Base-by-base conservation (phyloP, 306 rosid species). In the Medicago arabica region DNA sequence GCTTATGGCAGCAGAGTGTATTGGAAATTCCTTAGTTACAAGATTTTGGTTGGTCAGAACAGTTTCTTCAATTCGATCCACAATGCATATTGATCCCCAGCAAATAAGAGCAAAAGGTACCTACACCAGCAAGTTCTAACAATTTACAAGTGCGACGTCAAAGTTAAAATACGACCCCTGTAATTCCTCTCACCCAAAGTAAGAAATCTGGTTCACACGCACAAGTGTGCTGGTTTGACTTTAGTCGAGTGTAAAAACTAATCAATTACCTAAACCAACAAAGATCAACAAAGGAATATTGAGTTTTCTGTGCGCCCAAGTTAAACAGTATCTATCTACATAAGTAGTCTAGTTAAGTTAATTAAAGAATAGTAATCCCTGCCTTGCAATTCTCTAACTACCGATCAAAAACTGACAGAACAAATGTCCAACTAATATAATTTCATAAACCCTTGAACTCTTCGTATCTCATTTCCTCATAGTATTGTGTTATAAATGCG, bases 1-100 rank as follows among this genome's bases (percentile, higher is more conserved):
- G 13, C 8, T 18, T 53, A 54, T 54, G 4, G 61, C 31, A 55
- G 61, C 3, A 4, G n/a, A 73, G 57, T 55, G 34, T 15, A 66
- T 40, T 71, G 28, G 46, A 41, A 54, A 76, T 76, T 53, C 28
- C 57, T 7, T 13, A 17, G 11, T 64, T 18, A 49, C 40, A 75
- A 64, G 25, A 41, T 49, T 49, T 62, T 36, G 23, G 44, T 19
- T 51, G 66, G 57, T 15, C 55, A 51, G 44, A 21, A 41, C 31
- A 15, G 46, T n/a, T 76, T 40, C 36, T 40, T n/a, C 34, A 66
- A 53, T 41, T 51, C 65, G 28, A 9, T 51, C 51, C 57, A 47
- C 71, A 66, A 49, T 18, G 18, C 6, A 47, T 47, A 44, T 44
- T 44, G n/a, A 50, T 36, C 44, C 72, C 41, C 50, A 36, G 71